Base-by-base conservation (phyloP, 2,329 filamentous ascomycete species). In the Alternaria incomplexa region DNA sequence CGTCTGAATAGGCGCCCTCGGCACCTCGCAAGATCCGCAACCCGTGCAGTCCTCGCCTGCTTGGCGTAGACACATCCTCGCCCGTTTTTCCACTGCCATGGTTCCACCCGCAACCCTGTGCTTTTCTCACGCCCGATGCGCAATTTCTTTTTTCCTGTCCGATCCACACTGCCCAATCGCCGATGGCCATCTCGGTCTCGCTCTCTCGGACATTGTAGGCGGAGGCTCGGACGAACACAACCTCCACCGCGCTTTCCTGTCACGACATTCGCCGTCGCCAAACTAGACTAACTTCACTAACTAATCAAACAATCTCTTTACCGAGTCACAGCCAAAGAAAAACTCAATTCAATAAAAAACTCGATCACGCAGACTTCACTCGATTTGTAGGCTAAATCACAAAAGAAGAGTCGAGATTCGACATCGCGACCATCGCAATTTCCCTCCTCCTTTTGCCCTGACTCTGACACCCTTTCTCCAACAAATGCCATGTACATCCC, bases 1-100 rank as follows among this genome's bases (percentile, higher is more conserved):
- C 26, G 64, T 64, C 64, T 61, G 64, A 63, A 56, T 71, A 68
- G 59, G 59, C 71, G 68, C 71, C 70, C 44, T 62, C 71, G 71
- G 71, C 61, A 66, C 56, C 53, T 69, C 53, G 62, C 47, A 70
- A 52, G 55, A 62, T 71, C 71, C 71, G 70, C 61, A 40, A 36
- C 48, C 61, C 64, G 62, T 56, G 47, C 47, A 46, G 51, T 45
- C 40, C 55, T 26, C n/a, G 50, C 61, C 43, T 20, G 17, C 45
- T 48, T 48, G 45, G 45, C 45, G 36, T 17, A n/a, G 45, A 48
- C 45, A 45, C n/a, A 26, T 28, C 45, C 45, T 26, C 6, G 13
- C 45, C 23, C 45, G 45, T 28, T 48, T n/a, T 51, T 23, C 28
- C 48, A 51, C 30, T 22, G 48, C 48, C 48, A 23, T 36, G 28